These are phyloP conservation scores for Plasmodium adleri DNA, from an alignment of 169 alveolate species.

Conservation along the genomic window DNA sequence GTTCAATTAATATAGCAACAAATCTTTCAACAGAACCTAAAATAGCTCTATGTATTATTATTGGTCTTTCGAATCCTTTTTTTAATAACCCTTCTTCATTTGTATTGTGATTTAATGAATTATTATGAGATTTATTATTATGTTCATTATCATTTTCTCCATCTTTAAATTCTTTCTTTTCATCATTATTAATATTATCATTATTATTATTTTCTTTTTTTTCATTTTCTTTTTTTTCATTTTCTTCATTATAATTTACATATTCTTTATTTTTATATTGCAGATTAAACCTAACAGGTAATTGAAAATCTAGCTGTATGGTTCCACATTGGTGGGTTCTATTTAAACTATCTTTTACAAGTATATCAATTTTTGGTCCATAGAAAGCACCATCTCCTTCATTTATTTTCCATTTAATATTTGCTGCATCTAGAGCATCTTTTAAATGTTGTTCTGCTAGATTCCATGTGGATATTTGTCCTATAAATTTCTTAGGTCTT, in stretches of 20 bases:
- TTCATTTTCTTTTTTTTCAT: constrained; percentile 19
- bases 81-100: constrained; percentile 32
- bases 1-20: constrained; percentile 97
- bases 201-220: constrained; percentile 13
- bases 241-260: constrained; percentile 55
- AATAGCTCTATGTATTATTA: constrained; percentile 99
- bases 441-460: constrained; percentile 95
- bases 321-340: constrained; percentile 99
- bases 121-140: not conserved
- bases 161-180: not conserved
- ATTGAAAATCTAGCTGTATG: constrained; percentile 98
- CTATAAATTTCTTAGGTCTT: constrained; percentile 97
- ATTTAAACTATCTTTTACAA: constrained; percentile 96
- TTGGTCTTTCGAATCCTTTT: constrained; percentile 97
- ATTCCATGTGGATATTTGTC: constrained; percentile 96
- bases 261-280: constrained; percentile 95
- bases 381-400: constrained; percentile 99
- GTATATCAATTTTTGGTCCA: constrained; percentile 99
- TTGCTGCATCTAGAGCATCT: constrained; percentile 94
- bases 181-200: not conserved
- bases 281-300: constrained; percentile 98
- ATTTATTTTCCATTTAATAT: constrained; percentile 95
- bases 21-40: constrained; percentile 97
- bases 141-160: constrained; percentile 2
- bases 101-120: not conserved